These are phyloP conservation scores for Cercospora canescens DNA, from an alignment of 2,329 filamentous ascomycete species.

Conservation along the genomic window DNA sequence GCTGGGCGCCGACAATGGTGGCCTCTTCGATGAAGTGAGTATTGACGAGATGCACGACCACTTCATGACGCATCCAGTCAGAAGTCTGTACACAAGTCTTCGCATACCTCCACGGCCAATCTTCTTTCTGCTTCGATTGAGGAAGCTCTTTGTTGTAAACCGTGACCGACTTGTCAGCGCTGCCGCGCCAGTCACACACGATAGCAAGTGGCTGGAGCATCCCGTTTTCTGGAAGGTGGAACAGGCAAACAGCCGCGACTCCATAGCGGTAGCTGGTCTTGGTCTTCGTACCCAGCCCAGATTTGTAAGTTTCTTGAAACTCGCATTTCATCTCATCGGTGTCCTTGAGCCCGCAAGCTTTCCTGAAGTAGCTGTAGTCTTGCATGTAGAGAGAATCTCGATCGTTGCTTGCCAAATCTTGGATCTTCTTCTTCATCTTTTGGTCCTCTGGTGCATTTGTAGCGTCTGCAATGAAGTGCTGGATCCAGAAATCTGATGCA, in stretches of 20 bases:
- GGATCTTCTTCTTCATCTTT: conserved; percentile 38
- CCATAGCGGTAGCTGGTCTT: conserved; percentile 17
- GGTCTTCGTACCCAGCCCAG: conserved; percentile 9
- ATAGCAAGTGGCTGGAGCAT: conserved; percentile 53
- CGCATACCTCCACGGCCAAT: conserved; percentile 56
- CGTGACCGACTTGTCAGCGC: conserved; percentile 47
- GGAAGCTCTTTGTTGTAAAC: conserved; percentile 52
- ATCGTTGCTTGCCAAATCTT: conserved; percentile 33
- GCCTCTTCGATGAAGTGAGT: conserved; percentile 27
- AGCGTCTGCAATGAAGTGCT: conserved; percentile 40
- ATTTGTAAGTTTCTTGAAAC: conserved; percentile 17
- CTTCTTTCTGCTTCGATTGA: conserved; percentile 41
- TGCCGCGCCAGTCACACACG: conserved; percentile 49
- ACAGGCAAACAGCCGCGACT: conserved; percentile 21
- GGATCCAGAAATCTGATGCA: conserved; percentile 36
- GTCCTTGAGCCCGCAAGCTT: conserved; percentile 29
- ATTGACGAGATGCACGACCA: conserved; percentile 42
- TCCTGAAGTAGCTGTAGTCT: conserved; percentile 48
- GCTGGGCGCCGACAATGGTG: conserved; percentile 23
- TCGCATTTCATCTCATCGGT: conserved; percentile 20
- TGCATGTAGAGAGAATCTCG: conserved; percentile 43
- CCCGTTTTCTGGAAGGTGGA: conserved; percentile 42
- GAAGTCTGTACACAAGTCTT: conserved; percentile 52
- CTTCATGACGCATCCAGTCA: conserved; percentile 53
- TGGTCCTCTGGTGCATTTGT: conserved; percentile 23